Base-by-base conservation (phyloP, 208 protist genomes). In the Leishmania mexicana region DNA sequence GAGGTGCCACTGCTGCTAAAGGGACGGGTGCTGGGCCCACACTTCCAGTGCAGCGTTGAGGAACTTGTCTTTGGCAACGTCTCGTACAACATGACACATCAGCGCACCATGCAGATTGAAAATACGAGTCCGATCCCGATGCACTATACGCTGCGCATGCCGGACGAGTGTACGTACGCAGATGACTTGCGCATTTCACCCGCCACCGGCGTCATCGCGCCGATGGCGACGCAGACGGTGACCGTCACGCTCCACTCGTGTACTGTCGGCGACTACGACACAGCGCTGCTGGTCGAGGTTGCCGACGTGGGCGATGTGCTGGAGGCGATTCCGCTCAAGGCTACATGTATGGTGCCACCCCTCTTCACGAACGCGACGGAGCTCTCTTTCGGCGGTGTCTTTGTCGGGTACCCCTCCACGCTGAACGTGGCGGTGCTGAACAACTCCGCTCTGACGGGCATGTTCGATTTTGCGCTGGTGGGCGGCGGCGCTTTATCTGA, bases 61-160 rank as follows among this genome's bases (percentile, higher is more conserved):
- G 93, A 95, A 84, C 79, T 99, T 38, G 94, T 98, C 86, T 99
- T 98, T 93, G 97, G 97, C 70, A 96, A 95, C 75, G 96, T 99
- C 19, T 96, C 97, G 19, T 98, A 97, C 88, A 96, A 96, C 82
- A 98, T 98, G 79, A 84, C 89, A 78, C 93, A 98, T 84, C 76
- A 75, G 28, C 87, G 88, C 28, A 86, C 77, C 11, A 86, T 99
- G 53, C 47, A 91, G 47, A 90, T 99, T 72, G 65, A 85, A 79
- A 99, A 99, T 89, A 99, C 98, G 31, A 98, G 97, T 62, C 95
- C 98, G 17, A 96, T 99, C 45, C 96, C 97, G 24, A 98, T 99
- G 90, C 81, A 90, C 47, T 99, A 95, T 89, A 62, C 65, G 42
- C 86, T 99, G 47, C 92, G 88, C 70, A 82, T 98, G 35, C 89